Evolutionary conservation across 768 basidiomycete genomes (phyloP).

Genomic region (Termitomyces sp.): DNA sequence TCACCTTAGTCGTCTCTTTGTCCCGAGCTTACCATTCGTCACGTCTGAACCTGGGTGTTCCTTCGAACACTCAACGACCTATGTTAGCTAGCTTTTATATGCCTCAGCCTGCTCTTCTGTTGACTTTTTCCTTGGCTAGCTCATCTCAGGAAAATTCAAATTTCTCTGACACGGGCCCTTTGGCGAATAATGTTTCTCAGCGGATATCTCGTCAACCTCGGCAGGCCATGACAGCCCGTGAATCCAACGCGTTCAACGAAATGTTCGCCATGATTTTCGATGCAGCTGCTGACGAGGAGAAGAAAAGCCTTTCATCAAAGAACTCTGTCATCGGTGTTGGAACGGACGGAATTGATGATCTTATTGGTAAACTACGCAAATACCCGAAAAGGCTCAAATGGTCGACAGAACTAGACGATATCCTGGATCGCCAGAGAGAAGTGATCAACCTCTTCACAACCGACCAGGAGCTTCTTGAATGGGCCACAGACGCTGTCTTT

Average conservation of each 20-base stretch:
- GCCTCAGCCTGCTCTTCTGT: not conserved
- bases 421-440: constrained; percentile 68
- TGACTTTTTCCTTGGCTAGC: not conserved
- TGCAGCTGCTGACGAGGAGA: constrained; percentile 37
- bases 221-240: constrained; percentile 66
- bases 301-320: constrained; percentile 11
- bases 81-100: not conserved
- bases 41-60: not conserved
- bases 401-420: constrained; percentile 48
- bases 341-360: constrained; percentile 35
- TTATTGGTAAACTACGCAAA: constrained; percentile 54
- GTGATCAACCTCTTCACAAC: constrained; percentile 66
- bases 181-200: constrained; percentile 36
- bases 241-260: constrained; percentile 63
- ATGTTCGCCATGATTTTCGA: constrained; percentile 74
- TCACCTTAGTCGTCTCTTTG: not conserved
- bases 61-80: not conserved
- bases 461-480: constrained; percentile 69
- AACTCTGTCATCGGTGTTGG: constrained; percentile 18
- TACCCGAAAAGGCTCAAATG: constrained; percentile 47
- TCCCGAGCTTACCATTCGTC: not conserved
- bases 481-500: constrained; percentile 72
- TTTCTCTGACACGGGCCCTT: constrained; percentile 33
- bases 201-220: constrained; percentile 26
- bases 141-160: constrained; percentile 21